A percentile compares a stretch with the other conserved stretches of the same genome.
These are phyloP conservation scores for Graphiopsis chlorocephala DNA, from an alignment of 2,329 filamentous ascomycete species.

Conservation along the genomic window DNA sequence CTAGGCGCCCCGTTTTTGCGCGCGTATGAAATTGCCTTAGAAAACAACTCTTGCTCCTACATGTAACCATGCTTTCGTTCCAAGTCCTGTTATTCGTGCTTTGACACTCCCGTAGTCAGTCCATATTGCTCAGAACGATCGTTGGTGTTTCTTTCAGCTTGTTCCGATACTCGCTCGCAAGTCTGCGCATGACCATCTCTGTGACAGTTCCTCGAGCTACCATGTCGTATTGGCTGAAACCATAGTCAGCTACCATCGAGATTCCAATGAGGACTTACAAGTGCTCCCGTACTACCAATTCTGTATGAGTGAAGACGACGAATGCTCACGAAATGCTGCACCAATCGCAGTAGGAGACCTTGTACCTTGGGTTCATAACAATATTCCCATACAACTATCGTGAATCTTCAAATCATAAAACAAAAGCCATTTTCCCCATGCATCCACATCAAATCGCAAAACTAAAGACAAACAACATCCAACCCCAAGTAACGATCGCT, in stretches of 20 bases:
- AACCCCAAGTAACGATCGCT: neutral
- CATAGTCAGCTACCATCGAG: neutral
- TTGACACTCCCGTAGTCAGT: no score
- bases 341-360: no score
- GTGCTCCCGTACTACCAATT: neutral
- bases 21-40: neutral
- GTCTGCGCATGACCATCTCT: no score
- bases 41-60: neutral
- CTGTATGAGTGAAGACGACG: no score
- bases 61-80: no score
- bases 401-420: neutral
- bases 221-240: no score
- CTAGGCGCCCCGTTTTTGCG: neutral
- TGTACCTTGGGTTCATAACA: neutral
- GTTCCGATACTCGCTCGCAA: neutral
- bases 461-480: neutral
- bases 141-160: neutral
- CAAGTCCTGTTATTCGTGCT: no score
- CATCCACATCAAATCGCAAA: neutral
- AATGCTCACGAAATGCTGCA: no score
- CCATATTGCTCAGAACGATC: no score
- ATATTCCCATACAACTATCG: neutral
- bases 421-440: neutral
- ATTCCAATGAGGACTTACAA: neutral
- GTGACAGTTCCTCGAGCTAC: no score